A percentile compares a stretch with the other conserved stretches of the same genome.
Conservation (phyloP, 306 rosid genomes). For the Amphicarpaea edgeworthii region DNA sequence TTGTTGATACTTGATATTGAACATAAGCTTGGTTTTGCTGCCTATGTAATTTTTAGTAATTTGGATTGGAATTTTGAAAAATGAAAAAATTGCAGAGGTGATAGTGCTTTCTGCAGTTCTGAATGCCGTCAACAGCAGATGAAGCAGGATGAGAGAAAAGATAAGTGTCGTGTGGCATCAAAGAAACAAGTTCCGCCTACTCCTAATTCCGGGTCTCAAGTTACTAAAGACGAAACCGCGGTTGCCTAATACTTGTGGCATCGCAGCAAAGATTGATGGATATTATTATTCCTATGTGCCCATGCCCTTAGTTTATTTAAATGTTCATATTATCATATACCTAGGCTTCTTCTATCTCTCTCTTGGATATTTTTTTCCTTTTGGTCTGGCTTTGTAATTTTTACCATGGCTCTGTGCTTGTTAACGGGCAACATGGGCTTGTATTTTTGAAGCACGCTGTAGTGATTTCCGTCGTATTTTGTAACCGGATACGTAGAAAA, state of each 20-base stretch:
- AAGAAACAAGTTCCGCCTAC: conserved; percentile 54
- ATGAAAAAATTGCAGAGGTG: conserved; percentile 66
- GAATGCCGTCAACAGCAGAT: conserved; percentile 93
- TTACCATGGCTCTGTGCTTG: conserved; percentile 22
- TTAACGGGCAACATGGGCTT: neutral
- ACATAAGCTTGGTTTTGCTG: neutral
- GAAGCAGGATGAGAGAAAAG: conserved; percentile 80
- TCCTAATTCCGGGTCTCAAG: conserved; percentile 49
- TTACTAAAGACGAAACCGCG: conserved; percentile 63
- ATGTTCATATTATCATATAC: conserved; percentile 36
- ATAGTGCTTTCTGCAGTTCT: conserved; percentile 83
- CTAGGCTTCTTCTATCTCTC: neutral
- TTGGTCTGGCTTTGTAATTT: conserved; percentile 40
- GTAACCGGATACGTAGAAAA: neutral
- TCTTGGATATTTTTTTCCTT: neutral
- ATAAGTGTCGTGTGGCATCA: conserved; percentile 62
- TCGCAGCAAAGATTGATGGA: conserved; percentile 13
- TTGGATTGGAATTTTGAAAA: neutral
- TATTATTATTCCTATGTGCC: neutral
- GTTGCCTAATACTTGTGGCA: conserved; percentile 54
- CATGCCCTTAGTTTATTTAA: conserved; percentile 7
- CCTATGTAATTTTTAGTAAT: neutral
- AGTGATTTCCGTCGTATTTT: neutral
- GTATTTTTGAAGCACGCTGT: conserved; percentile 15
- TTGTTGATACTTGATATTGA: no score